These are phyloP conservation scores for Nicotiana benthamiana DNA, from an alignment of 257 asterid species.

Conservation along the genomic window DNA sequence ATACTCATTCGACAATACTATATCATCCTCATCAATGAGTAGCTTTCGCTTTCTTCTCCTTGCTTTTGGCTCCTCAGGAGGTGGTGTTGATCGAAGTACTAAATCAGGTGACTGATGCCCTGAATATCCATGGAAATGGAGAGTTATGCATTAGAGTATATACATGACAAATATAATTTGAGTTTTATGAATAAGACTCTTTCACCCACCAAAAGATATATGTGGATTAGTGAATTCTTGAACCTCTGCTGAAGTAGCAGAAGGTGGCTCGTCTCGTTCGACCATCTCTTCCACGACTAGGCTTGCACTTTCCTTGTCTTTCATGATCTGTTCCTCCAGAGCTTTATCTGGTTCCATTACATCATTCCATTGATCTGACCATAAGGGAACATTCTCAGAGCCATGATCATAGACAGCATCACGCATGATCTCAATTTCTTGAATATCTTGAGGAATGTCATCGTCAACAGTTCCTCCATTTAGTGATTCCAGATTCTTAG, in stretches of 20 bases:
- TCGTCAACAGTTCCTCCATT: constrained; percentile 18
- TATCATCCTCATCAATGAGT: constrained; percentile 26
- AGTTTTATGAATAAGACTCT: background rate
- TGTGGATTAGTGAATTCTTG: constrained; percentile 20
- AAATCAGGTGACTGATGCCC: constrained; percentile 39
- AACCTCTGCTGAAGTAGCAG: constrained; percentile 16
- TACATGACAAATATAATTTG: background rate
- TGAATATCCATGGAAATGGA: constrained; percentile 8
- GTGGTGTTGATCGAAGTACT: constrained; percentile 41
- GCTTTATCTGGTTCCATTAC: constrained; percentile 39
- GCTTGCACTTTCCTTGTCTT: constrained; percentile 27
- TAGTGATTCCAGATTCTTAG: constrained; percentile 10
- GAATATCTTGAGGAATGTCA: constrained; percentile 22
- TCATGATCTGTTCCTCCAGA: constrained; percentile 43
- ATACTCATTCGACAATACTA: constrained; percentile 48
- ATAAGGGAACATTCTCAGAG: constrained; percentile 25
- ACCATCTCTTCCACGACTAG: constrained; percentile 28
- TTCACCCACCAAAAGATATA: constrained; percentile 39
- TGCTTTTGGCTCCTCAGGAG: constrained; percentile 11
- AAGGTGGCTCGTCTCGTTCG: constrained; percentile 28
- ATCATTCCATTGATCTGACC: constrained; percentile 34
- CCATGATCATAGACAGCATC: constrained; percentile 32
- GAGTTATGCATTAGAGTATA: background rate
- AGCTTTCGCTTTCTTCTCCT: constrained; percentile 43
- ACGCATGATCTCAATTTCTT: constrained; percentile 40